A percentile compares a stretch with the other conserved stretches of the same genome.
Conservation (phyloP, 805 yeast genomes). For the Pichia membranifaciens region DNA sequence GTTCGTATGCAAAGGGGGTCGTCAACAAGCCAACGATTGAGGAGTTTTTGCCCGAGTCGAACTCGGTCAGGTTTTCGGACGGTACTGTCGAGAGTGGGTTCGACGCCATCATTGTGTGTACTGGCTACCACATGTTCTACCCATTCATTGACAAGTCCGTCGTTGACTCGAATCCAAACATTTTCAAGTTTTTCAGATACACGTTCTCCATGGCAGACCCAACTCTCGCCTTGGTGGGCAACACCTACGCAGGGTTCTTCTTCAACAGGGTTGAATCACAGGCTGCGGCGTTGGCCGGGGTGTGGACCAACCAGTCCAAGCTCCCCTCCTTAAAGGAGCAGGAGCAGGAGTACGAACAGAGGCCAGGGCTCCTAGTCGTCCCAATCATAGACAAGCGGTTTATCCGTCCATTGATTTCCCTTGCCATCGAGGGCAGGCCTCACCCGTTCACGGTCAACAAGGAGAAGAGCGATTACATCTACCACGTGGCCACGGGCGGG, state of each 20-base stretch:
- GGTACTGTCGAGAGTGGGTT: conserved; percentile 29
- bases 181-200: conserved; percentile 21
- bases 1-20: conserved; percentile 16
- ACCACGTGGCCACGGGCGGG: conserved; percentile 11
- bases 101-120: conserved; percentile 42
- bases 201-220: conserved; percentile 39
- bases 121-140: conserved; percentile 45
- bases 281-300: conserved; percentile 50
- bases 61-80: conserved; percentile 27
- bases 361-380: not conserved
- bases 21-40: conserved; percentile 17
- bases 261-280: conserved; percentile 45
- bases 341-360: conserved; percentile 27
- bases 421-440: conserved; percentile 13
- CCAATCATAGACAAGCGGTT: conserved; percentile 10
- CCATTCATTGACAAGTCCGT: conserved; percentile 32
- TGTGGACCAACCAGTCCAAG: conserved; percentile 40
- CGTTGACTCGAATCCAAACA: conserved; percentile 5
- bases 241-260: conserved; percentile 37
- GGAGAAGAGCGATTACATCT: conserved; percentile 15
- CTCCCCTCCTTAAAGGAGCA: conserved; percentile 37
- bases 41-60: conserved; percentile 15
- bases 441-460: conserved; percentile 16
- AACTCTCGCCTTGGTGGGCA: conserved; percentile 38
- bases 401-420: conserved; percentile 13